Percentiles rank a stretch among this genome's conserved stretches.
Evolutionary conservation across 176 grass and related monocot genomes (phyloP).

Genomic region (Carex parvula): DNA sequence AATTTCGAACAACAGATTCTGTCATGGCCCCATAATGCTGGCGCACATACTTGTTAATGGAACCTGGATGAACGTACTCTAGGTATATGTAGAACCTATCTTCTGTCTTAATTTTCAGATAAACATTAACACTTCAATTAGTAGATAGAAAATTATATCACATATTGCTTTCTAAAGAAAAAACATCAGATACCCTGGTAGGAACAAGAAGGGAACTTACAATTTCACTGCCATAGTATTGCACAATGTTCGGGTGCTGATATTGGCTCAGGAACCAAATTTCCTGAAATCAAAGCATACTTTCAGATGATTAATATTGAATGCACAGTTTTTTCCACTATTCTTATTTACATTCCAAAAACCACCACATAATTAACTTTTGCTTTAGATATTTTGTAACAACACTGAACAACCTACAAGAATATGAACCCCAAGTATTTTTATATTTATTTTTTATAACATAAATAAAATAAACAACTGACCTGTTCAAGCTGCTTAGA

Average conservation of each 20-base stretch:
- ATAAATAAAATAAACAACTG: constrained; percentile 8
- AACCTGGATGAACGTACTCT: constrained; percentile 97
- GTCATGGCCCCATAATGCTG: constrained; percentile 85
- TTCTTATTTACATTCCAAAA: background rate
- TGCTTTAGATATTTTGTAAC: background rate
- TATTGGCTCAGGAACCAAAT: constrained; percentile 92
- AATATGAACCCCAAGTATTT: background rate
- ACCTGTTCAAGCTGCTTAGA: constrained; percentile 85
- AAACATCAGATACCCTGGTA: background rate
- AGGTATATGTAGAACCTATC: constrained; percentile 96
- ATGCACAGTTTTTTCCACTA: background rate
- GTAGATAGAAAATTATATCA: background rate
- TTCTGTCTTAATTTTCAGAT: constrained; percentile 56
- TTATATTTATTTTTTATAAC: background rate
- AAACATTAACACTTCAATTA: constrained; percentile 29
- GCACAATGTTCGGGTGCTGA: constrained; percentile 89
- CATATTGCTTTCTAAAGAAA: constrained; percentile 2
- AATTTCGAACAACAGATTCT: constrained; percentile 89
- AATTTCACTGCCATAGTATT: constrained; percentile 92
- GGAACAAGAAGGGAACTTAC: constrained; percentile 43
- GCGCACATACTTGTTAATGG: constrained; percentile 90
- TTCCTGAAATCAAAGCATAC: constrained; percentile 60
- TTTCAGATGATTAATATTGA: constrained; percentile 1
- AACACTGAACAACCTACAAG: background rate
- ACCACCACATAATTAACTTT: constrained; percentile 6